Evolutionary conservation across 2,329 filamentous ascomycete genomes (phyloP).

Genomic region (Clarireedia homoeocarpa): DNA sequence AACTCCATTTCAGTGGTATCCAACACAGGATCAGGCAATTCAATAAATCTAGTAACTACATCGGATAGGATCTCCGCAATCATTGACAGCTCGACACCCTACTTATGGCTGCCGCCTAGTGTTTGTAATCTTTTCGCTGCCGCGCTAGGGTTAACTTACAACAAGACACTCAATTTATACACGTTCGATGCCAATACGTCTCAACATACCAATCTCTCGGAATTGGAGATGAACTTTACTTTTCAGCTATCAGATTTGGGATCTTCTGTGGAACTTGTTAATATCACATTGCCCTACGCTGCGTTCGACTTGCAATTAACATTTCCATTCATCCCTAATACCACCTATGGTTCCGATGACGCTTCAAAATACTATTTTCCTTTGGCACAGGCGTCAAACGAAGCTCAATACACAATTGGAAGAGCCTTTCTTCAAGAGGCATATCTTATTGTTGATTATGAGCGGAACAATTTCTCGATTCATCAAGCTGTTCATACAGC

Average conservation of each 20-base stretch:
- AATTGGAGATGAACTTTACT: constrained; percentile 43
- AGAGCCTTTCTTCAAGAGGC: constrained; percentile 31
- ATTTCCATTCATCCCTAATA: constrained; percentile 32
- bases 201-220: constrained; percentile 40
- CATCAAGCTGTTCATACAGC: constrained; percentile 26
- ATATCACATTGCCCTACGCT: constrained; percentile 29
- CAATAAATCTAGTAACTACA: constrained; percentile 16
- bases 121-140: constrained; percentile 58
- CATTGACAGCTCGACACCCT: constrained; percentile 58
- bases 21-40: constrained; percentile 36
- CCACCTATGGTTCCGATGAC: constrained; percentile 36
- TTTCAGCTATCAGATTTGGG: constrained; percentile 46
- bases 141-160: constrained; percentile 57
- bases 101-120: constrained; percentile 51
- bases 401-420: constrained; percentile 29
- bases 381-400: constrained; percentile 22
- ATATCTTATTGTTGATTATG: constrained; percentile 30
- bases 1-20: constrained; percentile 21
- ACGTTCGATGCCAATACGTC: constrained; percentile 48
- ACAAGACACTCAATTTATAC: constrained; percentile 56
- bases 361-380: constrained; percentile 33
- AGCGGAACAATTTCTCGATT: constrained; percentile 27
- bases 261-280: constrained; percentile 35
- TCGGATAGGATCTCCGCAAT: constrained; percentile 21
- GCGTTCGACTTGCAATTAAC: constrained; percentile 28